phyloP scores from a whole-genome alignment of 1,284 basidiomycete species.

The Cryptococcus floricola region DNA sequence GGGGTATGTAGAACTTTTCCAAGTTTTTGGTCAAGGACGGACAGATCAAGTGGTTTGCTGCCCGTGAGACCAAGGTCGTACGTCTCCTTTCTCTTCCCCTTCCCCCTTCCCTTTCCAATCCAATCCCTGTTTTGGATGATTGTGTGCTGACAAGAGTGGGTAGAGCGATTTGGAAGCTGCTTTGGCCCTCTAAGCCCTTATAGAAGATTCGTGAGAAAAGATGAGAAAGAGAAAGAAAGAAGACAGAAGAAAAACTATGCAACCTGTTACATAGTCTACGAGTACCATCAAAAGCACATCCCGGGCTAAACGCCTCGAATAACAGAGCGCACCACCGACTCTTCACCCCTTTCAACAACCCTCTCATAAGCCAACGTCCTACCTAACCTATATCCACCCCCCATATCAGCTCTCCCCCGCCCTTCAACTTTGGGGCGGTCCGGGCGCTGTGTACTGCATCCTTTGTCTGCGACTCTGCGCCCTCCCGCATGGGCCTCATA shows the following conservation, averaged over 20 bases:
- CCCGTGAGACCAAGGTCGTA: constrained; percentile 50
- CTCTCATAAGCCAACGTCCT: background rate
- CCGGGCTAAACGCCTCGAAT: background rate
- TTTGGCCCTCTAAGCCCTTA: constrained; percentile 4
- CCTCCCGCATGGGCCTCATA: too few species aligned
- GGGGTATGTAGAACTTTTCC: constrained; percentile 45
- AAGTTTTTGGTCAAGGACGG: constrained; percentile 54
- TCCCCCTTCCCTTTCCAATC: background rate
- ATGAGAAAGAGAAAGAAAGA: background rate
- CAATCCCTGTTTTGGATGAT: background rate
- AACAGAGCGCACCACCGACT: too few species aligned
- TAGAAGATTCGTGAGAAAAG: background rate
- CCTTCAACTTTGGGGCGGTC: too few species aligned
- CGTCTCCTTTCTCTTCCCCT: constrained; percentile 12
- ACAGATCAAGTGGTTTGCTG: constrained; percentile 52
- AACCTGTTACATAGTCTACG: background rate
- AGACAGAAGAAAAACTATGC: background rate
- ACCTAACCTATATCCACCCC: background rate
- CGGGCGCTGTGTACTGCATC: too few species aligned
- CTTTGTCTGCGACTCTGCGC: too few species aligned
- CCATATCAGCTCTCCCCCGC: too few species aligned
- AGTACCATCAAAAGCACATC: too few species aligned
- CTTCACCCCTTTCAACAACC: too few species aligned
- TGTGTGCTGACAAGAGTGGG: background rate
- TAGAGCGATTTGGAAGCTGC: constrained; percentile 39